phyloP scores from a whole-genome alignment of 192 early-diverging fungal genomes.

The Linnemannia exigua region DNA sequence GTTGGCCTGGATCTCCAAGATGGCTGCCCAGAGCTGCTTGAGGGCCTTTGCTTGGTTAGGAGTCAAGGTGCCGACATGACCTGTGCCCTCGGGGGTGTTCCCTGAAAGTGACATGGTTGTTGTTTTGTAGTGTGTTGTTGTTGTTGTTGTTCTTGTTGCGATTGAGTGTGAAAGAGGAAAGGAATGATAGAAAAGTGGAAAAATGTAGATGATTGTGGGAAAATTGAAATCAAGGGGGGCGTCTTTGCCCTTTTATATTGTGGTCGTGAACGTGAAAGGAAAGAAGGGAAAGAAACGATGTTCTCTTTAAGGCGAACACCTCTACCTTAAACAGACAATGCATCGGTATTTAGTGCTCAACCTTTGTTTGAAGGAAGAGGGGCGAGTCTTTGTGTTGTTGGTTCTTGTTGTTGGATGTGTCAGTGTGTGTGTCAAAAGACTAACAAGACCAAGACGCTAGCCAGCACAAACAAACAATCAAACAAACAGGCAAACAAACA shows the following conservation, averaged over 20 bases:
- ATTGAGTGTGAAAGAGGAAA: not conserved
- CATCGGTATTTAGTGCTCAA: too few relatives aligned
- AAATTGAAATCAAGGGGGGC: not conserved
- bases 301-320: not conserved
- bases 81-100: slow-evolving; percentile 40
- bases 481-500: not conserved
- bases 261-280: not conserved
- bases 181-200: not conserved
- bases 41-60: slow-evolving; percentile 41
- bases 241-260: not conserved
- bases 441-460: too few relatives aligned
- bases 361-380: not conserved
- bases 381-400: not conserved
- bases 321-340: not conserved
- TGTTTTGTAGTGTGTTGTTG: too few relatives aligned
- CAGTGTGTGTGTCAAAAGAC: too few relatives aligned
- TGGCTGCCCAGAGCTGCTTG: slow-evolving; percentile 35
- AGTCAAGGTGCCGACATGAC: slow-evolving; percentile 47
- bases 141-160: not conserved
- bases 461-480: too few relatives aligned
- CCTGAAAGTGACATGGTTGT: slow-evolving; percentile 21
- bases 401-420: not conserved
- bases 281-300: not conserved
- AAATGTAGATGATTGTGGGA: not conserved
- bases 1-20: slow-evolving; percentile 32